These are phyloP conservation scores for Cryptococcus jaspeensis DNA, from an alignment of 1,284 basidiomycete genomes.

Conservation along the genomic window DNA sequence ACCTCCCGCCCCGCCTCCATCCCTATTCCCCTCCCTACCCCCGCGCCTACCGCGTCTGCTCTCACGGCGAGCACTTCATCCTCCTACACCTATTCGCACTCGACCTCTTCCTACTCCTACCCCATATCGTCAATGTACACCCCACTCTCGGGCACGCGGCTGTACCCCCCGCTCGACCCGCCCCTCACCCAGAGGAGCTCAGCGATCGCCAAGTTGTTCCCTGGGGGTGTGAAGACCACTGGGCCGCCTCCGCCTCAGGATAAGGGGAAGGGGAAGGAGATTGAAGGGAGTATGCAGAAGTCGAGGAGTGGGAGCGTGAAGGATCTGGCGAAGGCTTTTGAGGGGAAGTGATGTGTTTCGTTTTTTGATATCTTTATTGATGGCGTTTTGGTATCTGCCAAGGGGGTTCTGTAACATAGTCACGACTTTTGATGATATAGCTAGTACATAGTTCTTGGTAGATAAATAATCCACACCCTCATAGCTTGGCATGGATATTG, in stretches of 20 bases:
- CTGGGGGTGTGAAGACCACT: neutral
- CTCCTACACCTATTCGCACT: neutral
- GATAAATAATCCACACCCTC: too few species aligned
- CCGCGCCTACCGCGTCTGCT: neutral
- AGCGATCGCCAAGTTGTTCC: slow-evolving; percentile 31
- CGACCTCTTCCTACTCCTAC: neutral
- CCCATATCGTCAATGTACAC: neutral
- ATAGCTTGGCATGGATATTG: too few species aligned
- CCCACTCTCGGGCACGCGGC: neutral
- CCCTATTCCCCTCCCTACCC: neutral
- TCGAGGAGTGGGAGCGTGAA: slow-evolving; percentile 25
- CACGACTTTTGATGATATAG: neutral
- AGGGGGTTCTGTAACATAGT: neutral
- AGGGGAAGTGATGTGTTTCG: slow-evolving; percentile 14
- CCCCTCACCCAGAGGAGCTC: slow-evolving; percentile 27
- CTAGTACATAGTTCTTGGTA: too few species aligned
- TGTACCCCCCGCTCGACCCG: slow-evolving; percentile 32
- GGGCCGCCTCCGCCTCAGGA: neutral
- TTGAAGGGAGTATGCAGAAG: neutral
- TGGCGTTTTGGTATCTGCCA: slow-evolving; percentile 11
- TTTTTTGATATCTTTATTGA: too few species aligned
- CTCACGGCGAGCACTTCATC: slow-evolving; percentile 3
- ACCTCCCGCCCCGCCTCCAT: neutral
- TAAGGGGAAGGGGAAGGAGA: neutral
- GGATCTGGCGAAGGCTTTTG: slow-evolving; percentile 30